Evolutionary conservation across 2,329 filamentous ascomycete species (phyloP).

Genomic region (Penicillium fuscoglaucum): DNA sequence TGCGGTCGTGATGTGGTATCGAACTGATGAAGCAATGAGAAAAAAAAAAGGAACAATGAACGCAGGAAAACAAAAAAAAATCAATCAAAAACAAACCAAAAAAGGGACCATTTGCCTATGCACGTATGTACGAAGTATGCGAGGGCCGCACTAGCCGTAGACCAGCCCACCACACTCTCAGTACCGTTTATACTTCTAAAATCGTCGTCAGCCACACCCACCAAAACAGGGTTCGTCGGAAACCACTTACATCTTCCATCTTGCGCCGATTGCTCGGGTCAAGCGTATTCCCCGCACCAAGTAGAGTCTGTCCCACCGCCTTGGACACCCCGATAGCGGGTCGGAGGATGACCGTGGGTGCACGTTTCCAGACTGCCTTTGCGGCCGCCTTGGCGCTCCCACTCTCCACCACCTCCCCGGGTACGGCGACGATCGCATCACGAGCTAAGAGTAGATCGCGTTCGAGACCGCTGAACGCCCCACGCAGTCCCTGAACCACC

Average conservation of each 20-base stretch:
- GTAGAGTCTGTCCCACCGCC: conserved; percentile 80
- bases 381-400: conserved; percentile 77
- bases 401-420: conserved; percentile 86
- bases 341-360: conserved; percentile 88
- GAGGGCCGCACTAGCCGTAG: background rate
- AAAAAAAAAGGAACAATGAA: background rate
- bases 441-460: conserved; percentile 82
- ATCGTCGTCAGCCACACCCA: conserved; percentile 8
- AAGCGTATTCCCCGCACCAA: conserved; percentile 89
- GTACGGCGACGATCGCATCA: conserved; percentile 93
- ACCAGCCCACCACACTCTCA: conserved; percentile 15
- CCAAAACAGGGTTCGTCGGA: background rate
- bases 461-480: conserved; percentile 78
- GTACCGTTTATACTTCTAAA: conserved; percentile 48
- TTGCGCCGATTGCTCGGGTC: conserved; percentile 79
- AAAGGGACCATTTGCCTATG: background rate
- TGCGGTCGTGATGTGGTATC: conserved; percentile 7
- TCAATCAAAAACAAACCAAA: background rate
- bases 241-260: conserved; percentile 80
- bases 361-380: conserved; percentile 72
- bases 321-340: conserved; percentile 89
- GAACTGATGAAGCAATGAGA: background rate
- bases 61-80: background rate
- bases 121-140: background rate
- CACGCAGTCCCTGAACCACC: conserved; percentile 79